phyloP scores from a whole-genome alignment of 202 grass and related monocot genomes.

The Digitaria exilis region DNA sequence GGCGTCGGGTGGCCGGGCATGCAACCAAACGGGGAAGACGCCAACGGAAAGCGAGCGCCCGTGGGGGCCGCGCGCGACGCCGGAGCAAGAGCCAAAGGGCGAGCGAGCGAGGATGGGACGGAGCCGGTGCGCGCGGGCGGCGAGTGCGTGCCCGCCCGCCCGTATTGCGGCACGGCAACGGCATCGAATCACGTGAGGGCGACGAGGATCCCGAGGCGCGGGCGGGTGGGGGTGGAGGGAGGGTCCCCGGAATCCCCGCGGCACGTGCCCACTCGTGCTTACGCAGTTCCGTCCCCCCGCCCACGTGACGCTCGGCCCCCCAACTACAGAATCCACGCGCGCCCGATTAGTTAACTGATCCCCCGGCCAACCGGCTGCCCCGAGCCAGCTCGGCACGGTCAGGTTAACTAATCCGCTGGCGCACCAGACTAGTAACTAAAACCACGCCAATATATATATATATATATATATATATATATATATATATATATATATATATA shows the following conservation, averaged over 20 bases:
- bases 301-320: constrained; percentile 52
- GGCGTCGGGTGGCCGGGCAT: not conserved
- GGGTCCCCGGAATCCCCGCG: constrained; percentile 56
- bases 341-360: constrained; percentile 45
- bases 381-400: not conserved
- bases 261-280: constrained; percentile 84
- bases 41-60: not conserved
- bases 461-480: no score
- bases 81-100: not conserved
- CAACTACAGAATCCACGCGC: not conserved
- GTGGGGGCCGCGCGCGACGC: no score
- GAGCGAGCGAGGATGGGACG: no score
- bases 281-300: constrained; percentile 23
- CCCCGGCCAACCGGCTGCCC: constrained; percentile 31
- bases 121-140: not conserved
- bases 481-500: no score
- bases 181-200: constrained; percentile 87
- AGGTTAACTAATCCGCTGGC: not conserved
- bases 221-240: not conserved
- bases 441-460: no score
- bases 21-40: not conserved
- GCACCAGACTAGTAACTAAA: no score
- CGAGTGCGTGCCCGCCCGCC: no score
- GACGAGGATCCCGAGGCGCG: constrained; percentile 79
- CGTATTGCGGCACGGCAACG: constrained; percentile 2